Conservation (phyloP, 768 basidiomycete species). For the Amanita brunnescens region DNA sequence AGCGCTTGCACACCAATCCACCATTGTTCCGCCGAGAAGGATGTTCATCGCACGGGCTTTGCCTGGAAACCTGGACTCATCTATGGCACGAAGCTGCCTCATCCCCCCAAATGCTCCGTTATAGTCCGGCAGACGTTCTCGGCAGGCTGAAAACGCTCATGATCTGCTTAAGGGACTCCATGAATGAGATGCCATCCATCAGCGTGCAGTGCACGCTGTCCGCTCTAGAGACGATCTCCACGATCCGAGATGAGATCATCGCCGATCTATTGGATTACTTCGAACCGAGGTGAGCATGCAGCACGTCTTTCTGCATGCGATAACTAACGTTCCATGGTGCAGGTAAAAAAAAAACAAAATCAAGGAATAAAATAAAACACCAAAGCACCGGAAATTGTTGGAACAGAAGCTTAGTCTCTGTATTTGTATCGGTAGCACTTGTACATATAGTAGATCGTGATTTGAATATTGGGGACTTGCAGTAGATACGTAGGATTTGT, state of each 20-base stretch:
- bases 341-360: neutral
- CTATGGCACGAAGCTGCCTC: constrained; percentile 43
- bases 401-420: neutral
- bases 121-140: constrained; percentile 48
- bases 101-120: constrained; percentile 34
- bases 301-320: too few relatives aligned
- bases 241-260: constrained; percentile 32
- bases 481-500: neutral
- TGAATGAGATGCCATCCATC: constrained; percentile 26
- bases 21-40: constrained; percentile 30
- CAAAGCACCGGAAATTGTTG: neutral
- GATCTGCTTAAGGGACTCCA: constrained; percentile 27
- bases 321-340: neutral
- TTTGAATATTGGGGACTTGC: neutral
- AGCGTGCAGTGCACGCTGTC: constrained; percentile 33
- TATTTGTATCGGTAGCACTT: constrained; percentile 6
- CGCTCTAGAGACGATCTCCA: constrained; percentile 34
- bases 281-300: constrained; percentile 12
- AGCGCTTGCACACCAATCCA: constrained; percentile 38
- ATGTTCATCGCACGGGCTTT: constrained; percentile 44
- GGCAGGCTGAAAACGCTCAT: constrained; percentile 42
- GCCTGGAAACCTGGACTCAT: constrained; percentile 39
- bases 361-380: neutral
- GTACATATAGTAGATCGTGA: neutral
- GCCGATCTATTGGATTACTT: constrained; percentile 32